Conservation (phyloP, 2,329 filamentous ascomycete species). For the Dichotomopilus funicola region DNA sequence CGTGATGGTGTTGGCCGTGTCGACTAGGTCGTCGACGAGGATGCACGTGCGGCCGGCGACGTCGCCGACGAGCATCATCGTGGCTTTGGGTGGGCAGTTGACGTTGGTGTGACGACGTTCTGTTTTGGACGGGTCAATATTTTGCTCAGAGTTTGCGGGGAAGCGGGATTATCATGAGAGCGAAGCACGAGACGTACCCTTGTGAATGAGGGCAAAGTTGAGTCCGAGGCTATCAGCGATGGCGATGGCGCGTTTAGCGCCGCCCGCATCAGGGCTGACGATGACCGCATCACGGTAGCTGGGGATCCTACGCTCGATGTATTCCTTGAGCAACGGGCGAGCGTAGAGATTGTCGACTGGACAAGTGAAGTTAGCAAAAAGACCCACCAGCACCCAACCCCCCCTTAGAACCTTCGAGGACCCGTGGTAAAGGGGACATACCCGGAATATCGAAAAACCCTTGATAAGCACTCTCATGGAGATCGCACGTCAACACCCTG, state of each 20-base stretch:
- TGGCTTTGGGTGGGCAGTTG: slow-evolving; percentile 68
- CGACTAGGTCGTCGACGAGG: slow-evolving; percentile 87
- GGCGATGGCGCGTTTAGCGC: slow-evolving; percentile 89
- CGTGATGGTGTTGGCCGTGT: slow-evolving; percentile 96
- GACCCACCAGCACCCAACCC: background rate
- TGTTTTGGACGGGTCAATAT: slow-evolving; percentile 4
- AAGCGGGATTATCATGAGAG: background rate
- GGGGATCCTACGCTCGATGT: slow-evolving; percentile 74
- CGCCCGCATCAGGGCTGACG: slow-evolving; percentile 92
- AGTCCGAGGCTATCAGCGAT: slow-evolving; percentile 94
- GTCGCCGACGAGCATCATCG: slow-evolving; percentile 78
- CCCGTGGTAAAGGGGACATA: background rate
- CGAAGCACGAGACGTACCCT: slow-evolving; percentile 49
- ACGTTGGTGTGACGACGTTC: slow-evolving; percentile 60
- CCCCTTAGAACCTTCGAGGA: background rate
- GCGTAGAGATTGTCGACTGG: slow-evolving; percentile 90
- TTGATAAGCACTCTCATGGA: slow-evolving; percentile 90
- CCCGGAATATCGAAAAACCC: slow-evolving; percentile 35
- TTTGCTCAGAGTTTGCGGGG: background rate
- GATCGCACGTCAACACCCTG: slow-evolving; percentile 44
- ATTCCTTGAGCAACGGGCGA: slow-evolving; percentile 63
- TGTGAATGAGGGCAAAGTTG: slow-evolving; percentile 96
- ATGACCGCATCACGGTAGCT: slow-evolving; percentile 83
- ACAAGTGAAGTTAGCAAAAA: background rate
- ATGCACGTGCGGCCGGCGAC: slow-evolving; percentile 69